Base-by-base conservation (phyloP, 2,329 filamentous ascomycete genomes). In the Aureobasidium sp. region DNA sequence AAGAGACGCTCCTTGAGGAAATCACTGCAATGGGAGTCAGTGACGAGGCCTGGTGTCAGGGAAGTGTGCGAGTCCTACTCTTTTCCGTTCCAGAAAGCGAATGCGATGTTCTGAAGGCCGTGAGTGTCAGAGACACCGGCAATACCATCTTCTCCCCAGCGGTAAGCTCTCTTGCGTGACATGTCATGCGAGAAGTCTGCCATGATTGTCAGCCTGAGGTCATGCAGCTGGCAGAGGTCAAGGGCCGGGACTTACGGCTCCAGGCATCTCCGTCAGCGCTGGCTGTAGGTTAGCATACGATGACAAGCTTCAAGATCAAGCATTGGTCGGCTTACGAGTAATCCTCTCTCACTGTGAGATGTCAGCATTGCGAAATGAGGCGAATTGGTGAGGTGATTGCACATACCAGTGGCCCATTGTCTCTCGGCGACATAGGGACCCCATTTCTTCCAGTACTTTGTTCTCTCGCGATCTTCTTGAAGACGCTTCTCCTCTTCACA, bases 361-460 rank as follows among this genome's bases (percentile, higher is more conserved):
- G 60, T 71, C 62, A 71, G 67, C 59, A 49, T 41, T 38, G 41
- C 22, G n/a, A 25, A 49, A 34, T 53, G 40, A 19, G 49, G 19
- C 44, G 10, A 11, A 11, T 14, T 14, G 34, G 11, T 34, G n/a
- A 53, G 8, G 61, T 32, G 17, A 34, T 29, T 38, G 17, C 54
- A 64, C 80, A 67, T 73, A 86, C 88, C 90, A 61, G 90, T 95
- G 55, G 90, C 90, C 91, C 91, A 96, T 75, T 96, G 90, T 66
- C 90, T 79, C 75, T 97, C 91, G 53, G 90, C 83, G 62, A 95
- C 85, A 66, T 96, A 97, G 21, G 90, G 85, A 53, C 91, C 91
- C 90, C 90, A 96, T 82, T 86, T 89, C 81, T 97, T 97, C 91
- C 91, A 97, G 75, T 97, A 97, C 70, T 88, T 91, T 60, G 73